Conservation (phyloP, 768 basidiomycete genomes). For the Epithele typhae region DNA sequence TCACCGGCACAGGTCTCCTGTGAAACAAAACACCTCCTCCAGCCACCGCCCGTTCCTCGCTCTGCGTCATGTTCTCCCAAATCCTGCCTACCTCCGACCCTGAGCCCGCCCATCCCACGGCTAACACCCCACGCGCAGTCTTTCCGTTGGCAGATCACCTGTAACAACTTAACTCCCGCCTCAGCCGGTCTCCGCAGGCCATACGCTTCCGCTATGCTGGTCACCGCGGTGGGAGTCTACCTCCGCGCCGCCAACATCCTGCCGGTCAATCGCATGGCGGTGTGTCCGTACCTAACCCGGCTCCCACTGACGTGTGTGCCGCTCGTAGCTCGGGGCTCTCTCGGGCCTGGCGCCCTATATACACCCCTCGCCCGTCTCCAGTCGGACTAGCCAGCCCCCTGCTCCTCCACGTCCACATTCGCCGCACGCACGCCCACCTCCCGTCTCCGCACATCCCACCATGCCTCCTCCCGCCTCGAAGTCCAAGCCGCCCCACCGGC, state of each 20-base stretch:
- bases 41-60: too few relatives aligned
- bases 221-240: slow-evolving; percentile 1
- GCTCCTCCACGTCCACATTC: not conserved
- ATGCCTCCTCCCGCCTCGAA: slow-evolving; percentile 30
- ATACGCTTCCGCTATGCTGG: slow-evolving; percentile 8
- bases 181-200: not conserved
- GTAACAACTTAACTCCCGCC: not conserved
- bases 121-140: slow-evolving; percentile 3
- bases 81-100: too few relatives aligned
- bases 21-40: slow-evolving; percentile 6
- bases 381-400: not conserved
- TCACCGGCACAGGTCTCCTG: slow-evolving; percentile 6
- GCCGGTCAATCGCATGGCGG: slow-evolving; percentile 9
- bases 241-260: slow-evolving; percentile 6
- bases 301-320: slow-evolving; percentile 14
- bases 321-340: slow-evolving; percentile 13
- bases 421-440: not conserved
- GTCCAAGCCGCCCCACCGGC: slow-evolving; percentile 32
- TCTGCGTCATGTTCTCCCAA: too few relatives aligned
- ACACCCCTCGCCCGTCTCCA: slow-evolving; percentile 1
- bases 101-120: too few relatives aligned
- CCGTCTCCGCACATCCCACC: not conserved
- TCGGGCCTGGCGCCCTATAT: slow-evolving; percentile 10
- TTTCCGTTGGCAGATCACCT: slow-evolving; percentile 1
- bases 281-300: not conserved